Evolutionary conservation across 2,329 filamentous ascomycete genomes (phyloP).

Genomic region (Cytospora leucostoma): DNA sequence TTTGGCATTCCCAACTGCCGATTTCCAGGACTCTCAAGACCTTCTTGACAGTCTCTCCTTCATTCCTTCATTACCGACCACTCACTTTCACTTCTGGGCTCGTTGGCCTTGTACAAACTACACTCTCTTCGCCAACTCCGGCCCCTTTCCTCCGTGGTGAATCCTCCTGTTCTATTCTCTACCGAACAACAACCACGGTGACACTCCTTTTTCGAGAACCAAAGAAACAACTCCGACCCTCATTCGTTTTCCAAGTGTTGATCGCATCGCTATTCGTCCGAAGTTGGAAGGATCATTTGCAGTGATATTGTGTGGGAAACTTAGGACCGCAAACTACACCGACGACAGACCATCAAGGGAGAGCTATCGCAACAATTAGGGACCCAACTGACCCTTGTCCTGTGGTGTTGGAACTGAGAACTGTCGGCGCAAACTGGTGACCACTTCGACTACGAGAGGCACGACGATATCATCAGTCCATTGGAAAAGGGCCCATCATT

Average conservation of each 20-base stretch:
- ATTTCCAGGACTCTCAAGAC: neutral
- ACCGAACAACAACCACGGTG: constrained; percentile 17
- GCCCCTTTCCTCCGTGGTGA: constrained; percentile 21
- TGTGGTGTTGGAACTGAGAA: constrained; percentile 10
- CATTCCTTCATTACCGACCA: constrained; percentile 14
- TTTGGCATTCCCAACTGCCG: constrained; percentile 17
- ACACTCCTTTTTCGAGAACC: constrained; percentile 19
- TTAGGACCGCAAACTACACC: neutral
- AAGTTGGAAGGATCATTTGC: constrained; percentile 3
- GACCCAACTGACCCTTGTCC: neutral
- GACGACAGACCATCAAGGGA: neutral
- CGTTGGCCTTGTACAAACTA: constrained; percentile 3
- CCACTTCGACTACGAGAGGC: constrained; percentile 9
- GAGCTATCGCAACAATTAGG: neutral
- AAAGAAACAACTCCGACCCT: constrained; percentile 1
- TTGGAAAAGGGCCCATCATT: neutral
- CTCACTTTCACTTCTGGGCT: neutral
- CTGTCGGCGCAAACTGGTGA: constrained; percentile 14
- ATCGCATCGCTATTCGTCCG: constrained; percentile 27
- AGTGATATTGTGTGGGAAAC: constrained; percentile 9
- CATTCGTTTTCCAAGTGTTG: constrained; percentile 27
- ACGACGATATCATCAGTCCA: neutral
- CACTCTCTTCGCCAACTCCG: constrained; percentile 13
- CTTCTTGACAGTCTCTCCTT: constrained; percentile 9
- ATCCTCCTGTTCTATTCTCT: constrained; percentile 23